Conservation (phyloP, 257 asterid genomes). For the Euphrasia confusa region DNA sequence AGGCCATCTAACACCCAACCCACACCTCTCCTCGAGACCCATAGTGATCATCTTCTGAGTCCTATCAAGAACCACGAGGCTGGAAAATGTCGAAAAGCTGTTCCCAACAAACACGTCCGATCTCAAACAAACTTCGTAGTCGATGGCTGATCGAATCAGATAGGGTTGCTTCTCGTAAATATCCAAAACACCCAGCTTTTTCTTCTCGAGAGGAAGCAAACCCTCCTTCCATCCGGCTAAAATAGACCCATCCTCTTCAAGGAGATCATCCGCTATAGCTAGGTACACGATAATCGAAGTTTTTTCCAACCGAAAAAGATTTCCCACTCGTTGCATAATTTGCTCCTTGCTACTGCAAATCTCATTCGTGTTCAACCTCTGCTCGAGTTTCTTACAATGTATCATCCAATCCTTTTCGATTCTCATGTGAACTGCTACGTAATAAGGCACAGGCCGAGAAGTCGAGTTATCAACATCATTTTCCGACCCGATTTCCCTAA, state of each 20-base stretch:
- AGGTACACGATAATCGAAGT: conserved; percentile 56
- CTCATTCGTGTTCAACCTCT: conserved; percentile 49
- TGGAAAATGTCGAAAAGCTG: conserved; percentile 89
- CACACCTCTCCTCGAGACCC: conserved; percentile 44
- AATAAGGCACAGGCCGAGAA: conserved; percentile 37
- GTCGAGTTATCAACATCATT: conserved; percentile 9
- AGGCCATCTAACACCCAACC: conserved; percentile 48
- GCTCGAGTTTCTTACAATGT: conserved; percentile 86
- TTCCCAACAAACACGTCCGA: conserved; percentile 82
- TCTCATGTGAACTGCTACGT: conserved; percentile 90
- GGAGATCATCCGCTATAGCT: conserved; percentile 89
- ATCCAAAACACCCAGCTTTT: conserved; percentile 56
- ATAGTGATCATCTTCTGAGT: conserved; percentile 55
- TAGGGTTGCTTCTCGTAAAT: conserved; percentile 63
- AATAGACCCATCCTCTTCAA: conserved; percentile 55
- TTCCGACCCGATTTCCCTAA: conserved; percentile 46
- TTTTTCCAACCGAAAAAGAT: conserved; percentile 42
- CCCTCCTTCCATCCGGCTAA: conserved; percentile 73
- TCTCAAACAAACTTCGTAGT: conserved; percentile 88
- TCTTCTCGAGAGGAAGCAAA: conserved; percentile 68
- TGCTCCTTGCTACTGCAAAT: conserved; percentile 79
- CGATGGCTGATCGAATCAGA: conserved; percentile 39
- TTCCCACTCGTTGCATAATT: conserved; percentile 64
- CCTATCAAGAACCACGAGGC: conserved; percentile 88
- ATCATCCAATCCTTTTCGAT: conserved; percentile 96